Conservation (phyloP, 352 stramenopile species). For the Pythium myriotylum region DNA sequence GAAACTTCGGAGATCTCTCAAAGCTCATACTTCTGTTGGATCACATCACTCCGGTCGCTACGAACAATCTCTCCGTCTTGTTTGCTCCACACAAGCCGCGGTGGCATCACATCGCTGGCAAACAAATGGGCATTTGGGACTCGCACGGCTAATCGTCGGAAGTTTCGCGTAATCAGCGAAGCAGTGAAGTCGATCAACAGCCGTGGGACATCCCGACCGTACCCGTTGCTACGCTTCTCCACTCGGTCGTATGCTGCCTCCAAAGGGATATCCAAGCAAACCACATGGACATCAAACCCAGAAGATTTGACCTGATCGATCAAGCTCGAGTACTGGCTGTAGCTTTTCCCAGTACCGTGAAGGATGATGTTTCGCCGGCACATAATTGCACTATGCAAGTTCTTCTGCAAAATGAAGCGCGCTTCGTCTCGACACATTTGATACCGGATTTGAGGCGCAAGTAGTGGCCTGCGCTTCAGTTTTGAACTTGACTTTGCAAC, state of each 20-base stretch:
- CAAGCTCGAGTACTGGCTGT: constrained; percentile 59
- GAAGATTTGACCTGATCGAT: constrained; percentile 70
- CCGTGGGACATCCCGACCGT: constrained; percentile 65
- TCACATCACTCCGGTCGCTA: constrained; percentile 45
- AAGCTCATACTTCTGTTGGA: constrained; percentile 74
- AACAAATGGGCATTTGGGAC: constrained; percentile 78
- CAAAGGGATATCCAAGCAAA: constrained; percentile 72
- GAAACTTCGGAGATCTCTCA: constrained; percentile 6
- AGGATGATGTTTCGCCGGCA: constrained; percentile 81
- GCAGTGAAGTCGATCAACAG: constrained; percentile 69
- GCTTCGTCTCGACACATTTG: constrained; percentile 81
- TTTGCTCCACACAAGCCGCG: constrained; percentile 77
- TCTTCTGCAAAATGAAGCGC: constrained; percentile 82
- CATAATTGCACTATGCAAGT: constrained; percentile 76
- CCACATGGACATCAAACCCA: constrained; percentile 74
- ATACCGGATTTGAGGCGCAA: constrained; percentile 67
- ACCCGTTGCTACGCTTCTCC: constrained; percentile 58
- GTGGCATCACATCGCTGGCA: constrained; percentile 60
- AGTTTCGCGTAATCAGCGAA: constrained; percentile 67
- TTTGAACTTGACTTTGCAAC: not conserved
- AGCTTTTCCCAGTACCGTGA: constrained; percentile 76
- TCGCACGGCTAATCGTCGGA: constrained; percentile 54
- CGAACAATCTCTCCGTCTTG: constrained; percentile 52
- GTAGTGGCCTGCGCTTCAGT: constrained; percentile 22
- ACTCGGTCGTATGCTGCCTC: constrained; percentile 71